Evolutionary conservation across 306 rosid genomes (phyloP), one percentile per base, ranked within the genome.

Genomic region (Cucurbita pepo): DNA sequence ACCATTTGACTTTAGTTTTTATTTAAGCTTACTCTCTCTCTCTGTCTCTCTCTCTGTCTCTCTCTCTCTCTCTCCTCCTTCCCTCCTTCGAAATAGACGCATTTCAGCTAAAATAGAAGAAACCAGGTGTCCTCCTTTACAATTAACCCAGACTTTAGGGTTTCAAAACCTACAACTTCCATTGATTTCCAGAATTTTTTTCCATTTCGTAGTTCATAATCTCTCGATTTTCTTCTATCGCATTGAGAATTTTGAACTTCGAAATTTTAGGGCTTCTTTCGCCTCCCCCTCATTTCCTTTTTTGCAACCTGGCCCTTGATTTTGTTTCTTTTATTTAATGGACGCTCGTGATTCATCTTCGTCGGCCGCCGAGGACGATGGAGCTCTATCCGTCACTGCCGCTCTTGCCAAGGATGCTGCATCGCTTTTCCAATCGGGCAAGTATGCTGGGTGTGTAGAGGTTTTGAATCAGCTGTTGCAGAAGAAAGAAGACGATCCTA

Each of bases 361-460:
- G 4, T 78, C 77, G 53, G 79, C 81, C 21, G 51, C 85, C 10
- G 96, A 89, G 52, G 96, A 88, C 22, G 97, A 89, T 41, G 95
- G 80, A 40, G 84, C 85, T 53, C 69, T 85, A 74, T 76, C 95
- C 2, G 84, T 76, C 25, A 58, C 83, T 25, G 83, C 90, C 6
- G 88, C 87, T 5, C 85, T 86, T 5, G 85, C 97, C 43, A 90
- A 88, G 83, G 97, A 95, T 10, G 99, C 99, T 10, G 87, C 86
- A 37, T 73, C 82, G 90, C 92, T 84, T 78, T 95, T 89, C 72
- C 99, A 91, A 83, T 85, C 95, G 4, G 88, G 87, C 43, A 95
- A 89, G 88, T 91, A 86, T 79, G 84, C 81, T 34, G 93, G 87
- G 73, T 91, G 97, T 62, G 84, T 78, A 16, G 86, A 87, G 52